A percentile compares a stretch with the other conserved stretches of the same genome.
Evolutionary conservation across 306 rosid genomes (phyloP).

Genomic region (Prunus persica): Prunus_persica_NCBIv2 NC_034011.1:5583501-5584000

Average conservation of each 20-base stretch:
- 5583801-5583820: constrained; percentile 59
- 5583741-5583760: constrained; percentile 57
- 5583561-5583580: constrained; percentile 30
- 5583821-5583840: constrained; percentile 74
- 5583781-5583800: constrained; percentile 63
- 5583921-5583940: neutral
- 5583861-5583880: constrained; percentile 44
- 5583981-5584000: no score
- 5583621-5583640: constrained; percentile 58
- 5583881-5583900: constrained; percentile 53
- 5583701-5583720: constrained; percentile 63
- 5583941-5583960: neutral
- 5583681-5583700: constrained; percentile 56
- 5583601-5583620: constrained; percentile 43
- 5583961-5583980: neutral
- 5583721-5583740: constrained; percentile 46
- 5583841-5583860: constrained; percentile 61
- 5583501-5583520: neutral
- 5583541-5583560: neutral
- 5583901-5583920: neutral
- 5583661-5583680: constrained; percentile 64
- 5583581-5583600: constrained; percentile 68
- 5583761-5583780: constrained; percentile 66
- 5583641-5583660: constrained; percentile 66
- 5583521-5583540: no score